Percentiles rank a stretch among this genome's conserved stretches.
These are phyloP conservation scores for Claviceps paspali DNA, from an alignment of 2,329 filamentous ascomycete genomes.

Conservation along the genomic window DNA sequence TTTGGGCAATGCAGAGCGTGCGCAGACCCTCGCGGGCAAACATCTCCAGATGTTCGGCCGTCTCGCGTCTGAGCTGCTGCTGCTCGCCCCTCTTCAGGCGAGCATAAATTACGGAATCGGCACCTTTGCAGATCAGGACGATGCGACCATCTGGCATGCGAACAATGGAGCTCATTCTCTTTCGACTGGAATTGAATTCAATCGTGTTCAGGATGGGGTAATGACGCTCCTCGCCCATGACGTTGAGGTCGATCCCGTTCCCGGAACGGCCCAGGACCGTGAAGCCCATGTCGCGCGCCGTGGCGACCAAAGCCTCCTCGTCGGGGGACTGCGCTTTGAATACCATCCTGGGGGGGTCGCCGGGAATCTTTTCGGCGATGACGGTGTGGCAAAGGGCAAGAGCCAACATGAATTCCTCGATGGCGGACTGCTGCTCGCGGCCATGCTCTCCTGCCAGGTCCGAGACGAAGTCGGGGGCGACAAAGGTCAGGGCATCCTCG, in stretches of 20 bases:
- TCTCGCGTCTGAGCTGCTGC: constrained; percentile 62
- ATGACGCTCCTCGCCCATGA: constrained; percentile 70
- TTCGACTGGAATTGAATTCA: constrained; percentile 93
- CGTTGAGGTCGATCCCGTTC: constrained; percentile 72
- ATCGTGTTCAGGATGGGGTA: constrained; percentile 88
- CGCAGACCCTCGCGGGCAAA: constrained; percentile 91
- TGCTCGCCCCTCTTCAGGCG: constrained; percentile 77
- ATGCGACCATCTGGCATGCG: constrained; percentile 86
- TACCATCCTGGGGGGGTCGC: constrained; percentile 78
- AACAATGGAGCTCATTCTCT: constrained; percentile 95
- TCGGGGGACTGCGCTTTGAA: constrained; percentile 98
- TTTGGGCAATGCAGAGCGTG: constrained; percentile 85
- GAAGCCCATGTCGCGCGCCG: constrained; percentile 88
- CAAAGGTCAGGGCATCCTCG: constrained; percentile 80
- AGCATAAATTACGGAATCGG: constrained; percentile 93
- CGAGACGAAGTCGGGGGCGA: constrained; percentile 76
- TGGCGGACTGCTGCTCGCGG: constrained; percentile 58
- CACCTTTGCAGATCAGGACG: constrained; percentile 89
- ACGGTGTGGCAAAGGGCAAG: constrained; percentile 95
- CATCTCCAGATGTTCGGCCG: constrained; percentile 90
- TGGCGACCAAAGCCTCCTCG: constrained; percentile 85
- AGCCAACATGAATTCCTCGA: constrained; percentile 84
- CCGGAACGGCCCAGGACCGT: constrained; percentile 70
- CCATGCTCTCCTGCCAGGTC: constrained; percentile 70
- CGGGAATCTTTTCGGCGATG: constrained; percentile 75